Evolutionary conservation across 305 asterid genomes (phyloP).

Genomic region (Fraxinus sp.): DNA sequence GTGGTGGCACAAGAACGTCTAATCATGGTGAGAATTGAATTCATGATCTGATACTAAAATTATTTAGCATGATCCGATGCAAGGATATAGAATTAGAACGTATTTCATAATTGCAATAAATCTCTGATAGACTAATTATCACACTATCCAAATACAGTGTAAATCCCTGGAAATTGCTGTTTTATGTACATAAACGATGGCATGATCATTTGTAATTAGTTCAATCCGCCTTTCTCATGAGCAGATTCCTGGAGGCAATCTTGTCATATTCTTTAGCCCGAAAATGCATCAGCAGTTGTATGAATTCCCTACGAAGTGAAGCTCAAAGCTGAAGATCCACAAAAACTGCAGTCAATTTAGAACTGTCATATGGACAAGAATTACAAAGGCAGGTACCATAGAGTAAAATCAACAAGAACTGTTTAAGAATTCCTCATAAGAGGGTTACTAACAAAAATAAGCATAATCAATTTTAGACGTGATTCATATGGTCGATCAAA

Average conservation of each 20-base stretch:
- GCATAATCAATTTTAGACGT: conserved; percentile 9
- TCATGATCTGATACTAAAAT: neutral
- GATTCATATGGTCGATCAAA: conserved; percentile 18
- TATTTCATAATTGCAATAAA: neutral
- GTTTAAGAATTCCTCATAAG: neutral
- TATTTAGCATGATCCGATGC: conserved; percentile 17
- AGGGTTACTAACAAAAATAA: neutral
- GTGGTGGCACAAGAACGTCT: conserved; percentile 9
- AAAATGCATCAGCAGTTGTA: conserved; percentile 19
- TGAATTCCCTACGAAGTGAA: neutral
- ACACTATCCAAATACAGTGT: neutral
- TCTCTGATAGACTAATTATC: neutral
- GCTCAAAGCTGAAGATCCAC: conserved; percentile 4
- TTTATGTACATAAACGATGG: neutral
- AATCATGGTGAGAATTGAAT: conserved; percentile 44
- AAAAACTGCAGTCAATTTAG: conserved; percentile 1
- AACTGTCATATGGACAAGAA: conserved; percentile 1
- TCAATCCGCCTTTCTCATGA: conserved; percentile 36
- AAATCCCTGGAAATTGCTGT: neutral
- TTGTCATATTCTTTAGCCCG: conserved; percentile 39
- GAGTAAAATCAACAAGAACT: neutral
- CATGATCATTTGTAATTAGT: conserved; percentile 8
- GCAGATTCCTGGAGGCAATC: conserved; percentile 40
- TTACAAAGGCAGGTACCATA: neutral
- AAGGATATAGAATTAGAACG: neutral